Evolutionary conservation across 306 rosid genomes (phyloP), one percentile per base, ranked within the genome.

Genomic region (Glycine latifolia): DNA sequence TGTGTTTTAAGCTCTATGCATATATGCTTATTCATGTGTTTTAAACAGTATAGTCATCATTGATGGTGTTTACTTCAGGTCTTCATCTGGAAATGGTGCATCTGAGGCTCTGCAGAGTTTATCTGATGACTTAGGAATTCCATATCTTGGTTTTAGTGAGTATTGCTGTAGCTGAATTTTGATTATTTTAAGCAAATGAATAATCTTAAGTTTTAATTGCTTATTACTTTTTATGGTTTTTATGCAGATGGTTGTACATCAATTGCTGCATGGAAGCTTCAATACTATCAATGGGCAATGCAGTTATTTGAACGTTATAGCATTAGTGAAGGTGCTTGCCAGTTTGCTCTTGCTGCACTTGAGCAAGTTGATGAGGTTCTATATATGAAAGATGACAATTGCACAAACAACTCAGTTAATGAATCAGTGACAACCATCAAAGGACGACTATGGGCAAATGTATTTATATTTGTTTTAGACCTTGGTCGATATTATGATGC

Each of bases 271-370:
- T 95, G 97, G 99, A 89, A 72, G 87, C 89, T 95, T 67, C 91
- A 91, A 77, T 95, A 95, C 84, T 95, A 90, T 83, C 97, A 93
- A 78, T 91, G 97, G 97, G 93, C 87, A 78, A 91, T 95, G 99
- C 97, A 93, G 81, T 86, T 89, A 85, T 95, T 93, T 84, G 99
- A 95, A 85, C 99, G 91, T 68, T 83, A 93, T 83, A 89, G 87
- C 76, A 80, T 95, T 39, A 93, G 91, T 69, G 95, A 91, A 82
- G 99, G 97, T 81, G 97, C 97, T 84, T 90, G 87, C 88, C 92
- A 93, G 89, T 95, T 95, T 88, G 99, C 95, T 75, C 99, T 93
- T 78, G 97, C 99, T 79, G 98, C 99, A 35, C 99, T 95, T 37
- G 99, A 93, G 91, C 95, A 89, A 86, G 97, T 91, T 77, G 99